A percentile compares a stretch with the other conserved stretches of the same genome.
These are phyloP conservation scores for Cystofilobasidium macerans DNA, from an alignment of 768 basidiomycete genomes.

Conservation along the genomic window DNA sequence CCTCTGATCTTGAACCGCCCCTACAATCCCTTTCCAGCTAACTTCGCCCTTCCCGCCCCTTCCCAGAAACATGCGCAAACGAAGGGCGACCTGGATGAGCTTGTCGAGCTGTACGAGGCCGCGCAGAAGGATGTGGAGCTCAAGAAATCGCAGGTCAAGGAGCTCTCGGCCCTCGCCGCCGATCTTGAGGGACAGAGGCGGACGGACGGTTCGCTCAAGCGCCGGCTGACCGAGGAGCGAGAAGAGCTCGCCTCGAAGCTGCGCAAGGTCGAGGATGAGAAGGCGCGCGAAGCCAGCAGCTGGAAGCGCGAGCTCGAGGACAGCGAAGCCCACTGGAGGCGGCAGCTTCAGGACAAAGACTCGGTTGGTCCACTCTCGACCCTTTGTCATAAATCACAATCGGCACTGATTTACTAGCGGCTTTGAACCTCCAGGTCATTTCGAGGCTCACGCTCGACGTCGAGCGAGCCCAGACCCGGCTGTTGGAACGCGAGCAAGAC, in stretches of 20 bases:
- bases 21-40: not conserved
- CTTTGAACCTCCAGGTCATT: conserved; percentile 24
- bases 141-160: conserved; percentile 52
- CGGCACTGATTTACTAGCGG: too few species aligned
- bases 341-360: conserved; percentile 31
- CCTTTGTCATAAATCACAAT: not conserved
- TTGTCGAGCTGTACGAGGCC: conserved; percentile 53
- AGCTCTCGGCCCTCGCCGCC: conserved; percentile 39
- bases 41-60: not conserved
- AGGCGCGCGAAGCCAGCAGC: conserved; percentile 22
- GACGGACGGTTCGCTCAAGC: conserved; percentile 44
- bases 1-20: not conserved
- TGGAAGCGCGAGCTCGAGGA: conserved; percentile 25
- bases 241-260: conserved; percentile 24
- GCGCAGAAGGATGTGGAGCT: conserved; percentile 53
- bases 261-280: conserved; percentile 24
- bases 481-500: conserved; percentile 65
- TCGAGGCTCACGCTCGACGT: conserved; percentile 32
- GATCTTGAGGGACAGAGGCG: conserved; percentile 32
- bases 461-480: conserved; percentile 40
- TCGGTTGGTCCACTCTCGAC: conserved; percentile 19
- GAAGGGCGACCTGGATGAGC: conserved; percentile 57
- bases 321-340: conserved; percentile 27
- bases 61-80: conserved; percentile 56
- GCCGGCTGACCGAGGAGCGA: conserved; percentile 30